phyloP scores from a whole-genome alignment of 2,329 filamentous ascomycete species.

The Dendrostoma leiphaemia region DNA sequence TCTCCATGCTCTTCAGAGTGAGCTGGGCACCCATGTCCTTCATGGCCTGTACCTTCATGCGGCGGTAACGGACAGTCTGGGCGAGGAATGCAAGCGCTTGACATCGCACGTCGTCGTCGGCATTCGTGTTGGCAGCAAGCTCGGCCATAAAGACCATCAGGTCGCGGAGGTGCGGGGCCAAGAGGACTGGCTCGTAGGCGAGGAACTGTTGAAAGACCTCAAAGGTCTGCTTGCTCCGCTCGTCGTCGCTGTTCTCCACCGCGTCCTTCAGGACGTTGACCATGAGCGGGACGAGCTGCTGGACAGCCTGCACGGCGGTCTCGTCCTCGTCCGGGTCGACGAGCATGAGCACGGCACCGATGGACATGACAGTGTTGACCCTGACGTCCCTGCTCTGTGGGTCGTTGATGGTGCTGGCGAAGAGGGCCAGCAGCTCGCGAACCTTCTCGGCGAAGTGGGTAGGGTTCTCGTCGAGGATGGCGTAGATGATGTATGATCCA shows the following conservation, averaged over 20 bases:
- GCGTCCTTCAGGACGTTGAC: slow-evolving; percentile 84
- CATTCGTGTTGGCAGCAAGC: slow-evolving; percentile 70
- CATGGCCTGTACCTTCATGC: slow-evolving; percentile 92
- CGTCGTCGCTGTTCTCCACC: slow-evolving; percentile 78
- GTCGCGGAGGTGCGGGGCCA: slow-evolving; percentile 84
- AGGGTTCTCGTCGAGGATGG: slow-evolving; percentile 83
- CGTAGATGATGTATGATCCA: slow-evolving; percentile 89
- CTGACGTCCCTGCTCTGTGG: slow-evolving; percentile 88
- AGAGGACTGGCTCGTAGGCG: slow-evolving; percentile 80
- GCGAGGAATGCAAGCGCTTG: slow-evolving; percentile 94
- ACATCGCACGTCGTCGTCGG: slow-evolving; percentile 81
- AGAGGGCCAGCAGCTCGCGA: slow-evolving; percentile 75
- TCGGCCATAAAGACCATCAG: slow-evolving; percentile 93
- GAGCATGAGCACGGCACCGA: slow-evolving; percentile 84
- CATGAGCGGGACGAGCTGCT: slow-evolving; percentile 80
- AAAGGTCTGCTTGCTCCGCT: slow-evolving; percentile 85
- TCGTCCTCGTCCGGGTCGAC: slow-evolving; percentile 84
- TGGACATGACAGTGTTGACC: slow-evolving; percentile 88
- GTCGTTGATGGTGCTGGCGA: slow-evolving; percentile 84
- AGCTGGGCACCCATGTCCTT: slow-evolving; percentile 80
- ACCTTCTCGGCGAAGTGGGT: slow-evolving; percentile 82
- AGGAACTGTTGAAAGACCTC: slow-evolving; percentile 97
- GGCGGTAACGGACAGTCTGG: slow-evolving; percentile 86
- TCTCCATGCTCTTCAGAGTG: slow-evolving; percentile 82
- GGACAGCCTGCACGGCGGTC: slow-evolving; percentile 70